A percentile compares a stretch with the other conserved stretches of the same genome.
These are phyloP conservation scores for Cephalotrichum gorgonifer DNA, from an alignment of 2,329 filamentous ascomycete genomes.

Conservation along the genomic window DNA sequence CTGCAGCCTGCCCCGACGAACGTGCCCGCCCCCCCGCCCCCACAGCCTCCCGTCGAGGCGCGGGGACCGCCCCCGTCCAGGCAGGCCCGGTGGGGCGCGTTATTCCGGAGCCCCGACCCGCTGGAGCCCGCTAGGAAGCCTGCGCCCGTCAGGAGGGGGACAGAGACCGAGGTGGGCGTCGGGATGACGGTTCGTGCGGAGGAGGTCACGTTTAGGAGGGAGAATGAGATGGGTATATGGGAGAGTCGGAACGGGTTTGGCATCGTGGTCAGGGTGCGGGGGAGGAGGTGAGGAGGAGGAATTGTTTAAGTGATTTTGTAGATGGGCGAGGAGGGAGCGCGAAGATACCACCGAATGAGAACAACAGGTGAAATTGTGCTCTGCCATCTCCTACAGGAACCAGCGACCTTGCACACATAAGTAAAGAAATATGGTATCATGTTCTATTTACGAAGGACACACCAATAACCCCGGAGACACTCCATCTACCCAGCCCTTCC, in stretches of 20 bases:
- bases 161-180: conserved; percentile 13
- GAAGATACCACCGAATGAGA: no score
- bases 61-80: conserved; percentile 23
- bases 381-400: no score
- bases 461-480: no score
- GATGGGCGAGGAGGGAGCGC: no score
- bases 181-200: conserved; percentile 31
- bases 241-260: conserved; percentile 40
- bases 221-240: conserved; percentile 41
- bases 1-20: conserved; percentile 24
- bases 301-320: not conserved
- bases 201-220: conserved; percentile 37
- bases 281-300: not conserved
- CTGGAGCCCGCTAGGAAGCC: conserved; percentile 5
- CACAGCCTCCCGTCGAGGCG: conserved; percentile 17
- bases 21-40: conserved; percentile 3
- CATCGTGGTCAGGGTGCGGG: conserved; percentile 29
- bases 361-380: no score
- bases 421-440: no score
- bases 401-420: no score
- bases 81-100: conserved; percentile 20
- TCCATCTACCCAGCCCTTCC: no score
- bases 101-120: conserved; percentile 18
- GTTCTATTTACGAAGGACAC: no score
- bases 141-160: not conserved